Conservation (phyloP, 1,139 yeast genomes). For the Meyerozyma elateridarum region DNA sequence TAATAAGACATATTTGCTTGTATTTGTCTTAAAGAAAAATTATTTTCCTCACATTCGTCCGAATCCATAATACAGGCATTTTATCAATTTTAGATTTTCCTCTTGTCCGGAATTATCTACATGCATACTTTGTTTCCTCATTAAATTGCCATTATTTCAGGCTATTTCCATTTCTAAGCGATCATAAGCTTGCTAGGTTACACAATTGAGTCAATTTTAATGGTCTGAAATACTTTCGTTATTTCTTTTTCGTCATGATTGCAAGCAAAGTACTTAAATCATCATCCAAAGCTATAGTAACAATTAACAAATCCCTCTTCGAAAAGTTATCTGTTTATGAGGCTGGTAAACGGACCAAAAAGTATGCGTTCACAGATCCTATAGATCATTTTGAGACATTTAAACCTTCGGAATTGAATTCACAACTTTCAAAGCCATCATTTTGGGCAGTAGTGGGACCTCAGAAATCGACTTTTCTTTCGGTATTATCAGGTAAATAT, state of each 20-base stretch:
- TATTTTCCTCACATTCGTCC: too few relatives aligned
- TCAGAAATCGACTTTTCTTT: slow-evolving; percentile 29
- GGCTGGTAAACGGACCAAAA: slow-evolving; percentile 1
- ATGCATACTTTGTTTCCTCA: too few relatives aligned
- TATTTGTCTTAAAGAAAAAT: too few relatives aligned
- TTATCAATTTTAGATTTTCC: too few relatives aligned
- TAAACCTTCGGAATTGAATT: slow-evolving; percentile 11
- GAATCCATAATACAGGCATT: too few relatives aligned
- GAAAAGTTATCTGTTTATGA: background rate
- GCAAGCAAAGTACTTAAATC: background rate
- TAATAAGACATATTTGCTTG: too few relatives aligned
- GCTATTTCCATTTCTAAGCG: too few relatives aligned
- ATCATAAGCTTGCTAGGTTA: too few relatives aligned
- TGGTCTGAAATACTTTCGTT: too few relatives aligned
- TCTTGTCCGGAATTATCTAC: too few relatives aligned
- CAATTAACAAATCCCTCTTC: background rate
- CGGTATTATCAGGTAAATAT: slow-evolving; percentile 32
- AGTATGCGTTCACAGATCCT: slow-evolving; percentile 20
- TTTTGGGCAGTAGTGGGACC: slow-evolving; percentile 37
- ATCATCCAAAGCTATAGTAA: background rate
- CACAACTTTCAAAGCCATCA: slow-evolving; percentile 13
- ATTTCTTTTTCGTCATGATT: background rate
- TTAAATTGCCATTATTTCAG: too few relatives aligned
- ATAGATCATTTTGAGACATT: slow-evolving; percentile 23
- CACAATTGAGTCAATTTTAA: too few relatives aligned